Evolutionary conservation across 106 monocot genomes (phyloP).

Genomic region (Acanthochlamys bracteata): DNA sequence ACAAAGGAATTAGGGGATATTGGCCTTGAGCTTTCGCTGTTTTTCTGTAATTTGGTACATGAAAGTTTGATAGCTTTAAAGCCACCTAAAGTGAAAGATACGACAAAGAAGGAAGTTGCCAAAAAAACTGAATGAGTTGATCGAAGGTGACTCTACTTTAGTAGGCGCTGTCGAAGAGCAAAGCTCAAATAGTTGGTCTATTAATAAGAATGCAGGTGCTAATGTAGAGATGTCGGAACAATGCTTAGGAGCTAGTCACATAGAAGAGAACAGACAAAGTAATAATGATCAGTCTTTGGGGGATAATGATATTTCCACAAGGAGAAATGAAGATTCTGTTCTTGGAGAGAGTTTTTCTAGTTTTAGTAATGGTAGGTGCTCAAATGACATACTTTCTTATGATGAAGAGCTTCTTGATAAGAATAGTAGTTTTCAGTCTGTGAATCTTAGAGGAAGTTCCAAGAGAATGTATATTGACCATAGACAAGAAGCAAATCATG

Average conservation of each 20-base stretch:
- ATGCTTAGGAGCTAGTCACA: slow-evolving; percentile 7
- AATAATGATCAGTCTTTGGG: not conserved
- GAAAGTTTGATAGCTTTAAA: slow-evolving; percentile 25
- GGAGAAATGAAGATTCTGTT: not conserved
- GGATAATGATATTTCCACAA: not conserved
- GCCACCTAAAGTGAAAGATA: slow-evolving; percentile 25
- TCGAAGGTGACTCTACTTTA: not conserved
- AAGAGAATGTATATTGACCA: slow-evolving; percentile 25
- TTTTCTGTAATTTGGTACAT: slow-evolving; percentile 30
- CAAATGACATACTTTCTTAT: slow-evolving; percentile 20
- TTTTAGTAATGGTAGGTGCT: slow-evolving; percentile 7
- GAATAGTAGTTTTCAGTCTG: slow-evolving; percentile 26
- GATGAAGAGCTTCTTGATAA: slow-evolving; percentile 27
- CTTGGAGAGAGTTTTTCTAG: not conserved
- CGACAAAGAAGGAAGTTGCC: slow-evolving; percentile 12
- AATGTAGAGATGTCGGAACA: slow-evolving; percentile 12
- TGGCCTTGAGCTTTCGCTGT: slow-evolving; percentile 33
- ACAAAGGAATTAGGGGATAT: slow-evolving; percentile 22
- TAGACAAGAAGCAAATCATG: slow-evolving; percentile 12
- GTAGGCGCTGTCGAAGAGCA: not conserved
- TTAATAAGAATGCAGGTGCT: slow-evolving; percentile 2
- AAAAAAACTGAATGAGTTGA: slow-evolving; percentile 13
- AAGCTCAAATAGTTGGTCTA: not conserved
- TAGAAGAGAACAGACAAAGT: not conserved
- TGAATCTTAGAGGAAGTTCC: slow-evolving; percentile 20